phyloP scores from a whole-genome alignment of 1,284 basidiomycete genomes.

The Bondarzewia mesenterica region DNA sequence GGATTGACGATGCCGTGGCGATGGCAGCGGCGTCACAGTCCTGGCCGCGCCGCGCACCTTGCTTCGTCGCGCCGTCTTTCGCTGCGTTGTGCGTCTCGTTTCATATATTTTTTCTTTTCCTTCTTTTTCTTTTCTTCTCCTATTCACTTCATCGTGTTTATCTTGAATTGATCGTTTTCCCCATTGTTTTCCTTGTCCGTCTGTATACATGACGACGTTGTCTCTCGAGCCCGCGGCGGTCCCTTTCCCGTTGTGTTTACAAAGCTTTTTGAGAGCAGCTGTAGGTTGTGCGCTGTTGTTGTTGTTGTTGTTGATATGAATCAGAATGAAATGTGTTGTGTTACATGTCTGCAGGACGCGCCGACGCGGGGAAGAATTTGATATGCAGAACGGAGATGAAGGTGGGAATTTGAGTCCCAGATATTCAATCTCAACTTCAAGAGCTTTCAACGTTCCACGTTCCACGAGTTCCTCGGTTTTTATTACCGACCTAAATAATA shows the following conservation, averaged over 20 bases:
- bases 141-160: neutral
- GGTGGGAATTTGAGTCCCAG: too few relatives aligned
- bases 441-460: too few relatives aligned
- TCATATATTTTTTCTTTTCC: neutral
- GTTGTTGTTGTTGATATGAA: neutral
- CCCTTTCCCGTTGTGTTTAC: neutral
- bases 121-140: neutral
- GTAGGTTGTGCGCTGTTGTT: conserved; percentile 5
- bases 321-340: neutral
- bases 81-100: neutral
- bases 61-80: neutral
- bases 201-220: conserved; percentile 11
- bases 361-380: too few relatives aligned
- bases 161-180: conserved; percentile 5
- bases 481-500: too few relatives aligned
- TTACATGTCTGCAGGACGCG: too few relatives aligned
- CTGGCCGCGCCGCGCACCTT: neutral
- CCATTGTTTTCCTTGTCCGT: conserved; percentile 6
- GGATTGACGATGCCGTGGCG: conserved; percentile 44
- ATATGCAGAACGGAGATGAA: too few relatives aligned
- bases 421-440: too few relatives aligned
- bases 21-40: neutral
- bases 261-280: neutral
- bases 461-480: too few relatives aligned
- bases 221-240: neutral